A percentile compares a stretch with the other conserved stretches of the same genome.
Evolutionary conservation across 352 stramenopile genomes (phyloP).

Genomic region (Phytophthora hybrid): DNA sequence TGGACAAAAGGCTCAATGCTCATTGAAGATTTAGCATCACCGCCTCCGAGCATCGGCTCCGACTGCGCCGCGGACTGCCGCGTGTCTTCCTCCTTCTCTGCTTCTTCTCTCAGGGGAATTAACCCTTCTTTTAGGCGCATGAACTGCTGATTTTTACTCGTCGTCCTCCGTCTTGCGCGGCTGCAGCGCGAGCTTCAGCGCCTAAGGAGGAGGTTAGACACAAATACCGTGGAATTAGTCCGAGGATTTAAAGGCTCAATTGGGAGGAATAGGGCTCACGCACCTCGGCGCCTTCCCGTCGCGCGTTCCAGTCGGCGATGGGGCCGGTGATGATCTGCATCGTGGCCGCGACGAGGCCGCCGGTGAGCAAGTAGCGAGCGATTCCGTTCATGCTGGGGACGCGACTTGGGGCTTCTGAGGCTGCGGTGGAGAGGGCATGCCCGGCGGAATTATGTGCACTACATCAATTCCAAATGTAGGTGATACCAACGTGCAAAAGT

Average conservation of each 20-base stretch:
- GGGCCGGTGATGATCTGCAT: conserved; percentile 73
- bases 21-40: conserved; percentile 22
- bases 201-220: conserved; percentile 36
- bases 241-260: background rate
- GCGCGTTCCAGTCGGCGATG: conserved; percentile 79
- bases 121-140: background rate
- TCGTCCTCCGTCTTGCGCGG: conserved; percentile 57
- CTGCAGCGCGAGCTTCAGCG: conserved; percentile 71
- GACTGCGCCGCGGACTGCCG: background rate
- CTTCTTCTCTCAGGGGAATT: background rate
- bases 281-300: conserved; percentile 73
- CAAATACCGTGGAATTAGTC: background rate
- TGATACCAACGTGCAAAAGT: background rate
- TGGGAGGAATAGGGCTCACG: background rate
- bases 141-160: conserved; percentile 44
- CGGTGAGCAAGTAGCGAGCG: conserved; percentile 75
- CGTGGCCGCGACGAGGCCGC: conserved; percentile 73
- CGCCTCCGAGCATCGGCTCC: background rate
- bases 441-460: conserved; percentile 11
- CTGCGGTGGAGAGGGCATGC: conserved; percentile 17
- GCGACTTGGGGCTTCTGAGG: conserved; percentile 24
- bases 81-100: conserved; percentile 4
- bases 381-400: conserved; percentile 70
- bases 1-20: conserved; percentile 15
- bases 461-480: background rate